A percentile compares a stretch with the other conserved stretches of the same genome.
Evolutionary conservation across 371 early-diverging fungal species (phyloP).

Genomic region (Mucor indicus): DNA sequence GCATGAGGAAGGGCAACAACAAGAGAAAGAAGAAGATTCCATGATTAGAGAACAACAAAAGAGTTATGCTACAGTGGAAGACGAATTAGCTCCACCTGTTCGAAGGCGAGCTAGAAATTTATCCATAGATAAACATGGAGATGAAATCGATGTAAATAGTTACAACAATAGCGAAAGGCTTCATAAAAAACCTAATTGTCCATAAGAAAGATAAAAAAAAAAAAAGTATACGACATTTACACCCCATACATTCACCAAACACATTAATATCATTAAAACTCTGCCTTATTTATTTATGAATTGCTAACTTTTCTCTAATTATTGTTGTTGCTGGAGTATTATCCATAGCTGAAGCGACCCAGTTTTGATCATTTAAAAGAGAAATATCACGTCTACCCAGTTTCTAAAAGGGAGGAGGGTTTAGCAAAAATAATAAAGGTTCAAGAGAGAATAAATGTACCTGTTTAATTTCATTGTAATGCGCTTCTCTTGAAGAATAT

Average conservation of each 20-base stretch:
- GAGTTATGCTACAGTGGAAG: neutral
- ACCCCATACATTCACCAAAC: too few relatives aligned
- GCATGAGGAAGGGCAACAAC: slow-evolving; percentile 6
- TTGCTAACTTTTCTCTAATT: slow-evolving; percentile 17
- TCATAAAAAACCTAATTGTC: slow-evolving; percentile 4
- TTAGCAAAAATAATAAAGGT: neutral
- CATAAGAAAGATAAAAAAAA: neutral
- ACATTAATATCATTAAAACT: neutral
- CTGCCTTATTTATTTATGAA: too few relatives aligned
- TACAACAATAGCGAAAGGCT: slow-evolving; percentile 6
- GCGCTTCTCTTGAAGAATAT: slow-evolving; percentile 63
- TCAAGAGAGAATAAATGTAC: slow-evolving; percentile 24
- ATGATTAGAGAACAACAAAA: neutral
- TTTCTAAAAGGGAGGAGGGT: slow-evolving; percentile 20
- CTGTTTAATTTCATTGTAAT: slow-evolving; percentile 53
- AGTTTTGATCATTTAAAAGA: slow-evolving; percentile 70
- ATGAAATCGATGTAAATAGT: slow-evolving; percentile 10
- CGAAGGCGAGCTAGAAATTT: slow-evolving; percentile 21
- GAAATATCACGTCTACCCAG: slow-evolving; percentile 59
- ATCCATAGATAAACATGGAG: slow-evolving; percentile 21
- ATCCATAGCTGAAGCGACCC: slow-evolving; percentile 63
- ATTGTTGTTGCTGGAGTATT: slow-evolving; percentile 10
- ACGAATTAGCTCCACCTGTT: slow-evolving; percentile 14
- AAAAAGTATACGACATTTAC: neutral
- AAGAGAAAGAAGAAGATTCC: neutral